These are phyloP conservation scores for Globisporangium okanoganense DNA, from an alignment of 352 stramenopile species.

Conservation along the genomic window DNA sequence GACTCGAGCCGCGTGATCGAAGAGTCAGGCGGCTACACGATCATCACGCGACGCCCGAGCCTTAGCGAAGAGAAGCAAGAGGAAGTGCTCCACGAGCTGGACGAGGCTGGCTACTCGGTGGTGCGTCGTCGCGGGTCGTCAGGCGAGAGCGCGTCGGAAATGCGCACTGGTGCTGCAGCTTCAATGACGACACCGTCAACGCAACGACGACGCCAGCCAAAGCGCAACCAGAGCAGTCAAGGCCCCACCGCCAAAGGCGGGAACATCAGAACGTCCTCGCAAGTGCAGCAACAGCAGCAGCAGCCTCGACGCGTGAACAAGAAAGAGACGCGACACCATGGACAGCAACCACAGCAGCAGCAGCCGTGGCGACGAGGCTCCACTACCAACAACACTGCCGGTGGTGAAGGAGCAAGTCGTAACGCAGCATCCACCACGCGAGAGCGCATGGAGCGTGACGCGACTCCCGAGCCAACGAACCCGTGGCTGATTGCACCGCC, in stretches of 20 bases:
- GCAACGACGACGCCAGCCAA: constrained; percentile 1
- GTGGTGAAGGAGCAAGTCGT: background rate
- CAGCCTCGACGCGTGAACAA: constrained; percentile 1
- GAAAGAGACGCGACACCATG: constrained; percentile 2
- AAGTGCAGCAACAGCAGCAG: constrained; percentile 6
- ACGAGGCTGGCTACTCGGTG: constrained; percentile 53
- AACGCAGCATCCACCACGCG: constrained; percentile 9
- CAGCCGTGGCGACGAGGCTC: constrained; percentile 5
- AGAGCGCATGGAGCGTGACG: constrained; percentile 16
- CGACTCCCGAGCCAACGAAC: background rate
- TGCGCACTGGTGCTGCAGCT: background rate
- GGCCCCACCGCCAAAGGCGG: background rate
- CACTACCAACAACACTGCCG: background rate
- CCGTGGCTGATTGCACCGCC: background rate
- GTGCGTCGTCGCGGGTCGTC: constrained; percentile 29
- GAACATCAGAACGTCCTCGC: background rate
- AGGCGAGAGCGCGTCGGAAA: constrained; percentile 3
- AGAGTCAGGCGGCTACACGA: constrained; percentile 28
- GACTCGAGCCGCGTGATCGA: constrained; percentile 19
- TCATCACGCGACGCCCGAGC: constrained; percentile 27
- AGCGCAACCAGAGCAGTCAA: constrained; percentile 8
- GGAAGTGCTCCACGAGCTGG: constrained; percentile 15
- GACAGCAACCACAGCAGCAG: background rate
- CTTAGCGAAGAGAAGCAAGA: constrained; percentile 9
- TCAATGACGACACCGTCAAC: background rate